Percentiles rank a stretch among this genome's conserved stretches.
phyloP scores from a whole-genome alignment of 805 yeast genomes.

The Candida hispaniensis region DNA sequence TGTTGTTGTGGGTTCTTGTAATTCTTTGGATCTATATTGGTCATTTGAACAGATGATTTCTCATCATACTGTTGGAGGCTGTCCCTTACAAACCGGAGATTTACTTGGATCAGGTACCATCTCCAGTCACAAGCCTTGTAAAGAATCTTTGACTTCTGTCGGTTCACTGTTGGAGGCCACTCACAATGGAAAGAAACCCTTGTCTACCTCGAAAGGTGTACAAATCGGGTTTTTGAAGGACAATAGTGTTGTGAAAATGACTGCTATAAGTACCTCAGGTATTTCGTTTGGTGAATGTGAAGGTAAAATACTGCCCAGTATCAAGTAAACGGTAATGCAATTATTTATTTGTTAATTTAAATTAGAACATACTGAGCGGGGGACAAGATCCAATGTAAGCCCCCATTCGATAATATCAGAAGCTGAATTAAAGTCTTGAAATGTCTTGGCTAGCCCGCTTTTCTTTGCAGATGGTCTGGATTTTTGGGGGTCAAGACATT shows the following conservation, averaged over 20 bases:
- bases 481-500: constrained; percentile 23
- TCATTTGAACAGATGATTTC: constrained; percentile 25
- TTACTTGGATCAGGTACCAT: constrained; percentile 25
- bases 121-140: constrained; percentile 17
- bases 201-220: too few relatives aligned
- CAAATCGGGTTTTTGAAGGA: constrained; percentile 5
- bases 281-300: constrained; percentile 1
- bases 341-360: too few relatives aligned
- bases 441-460: constrained; percentile 16
- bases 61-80: constrained; percentile 24
- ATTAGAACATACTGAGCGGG: too few relatives aligned
- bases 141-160: constrained; percentile 15
- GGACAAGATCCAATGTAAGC: too few relatives aligned
- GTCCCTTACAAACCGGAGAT: constrained; percentile 22
- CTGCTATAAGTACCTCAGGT: constrained; percentile 6
- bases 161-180: constrained; percentile 23
- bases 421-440: constrained; percentile 23
- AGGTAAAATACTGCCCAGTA: constrained; percentile 6
- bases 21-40: constrained; percentile 20
- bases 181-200: constrained; percentile 18
- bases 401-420: constrained; percentile 24
- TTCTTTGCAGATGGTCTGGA: constrained; percentile 20
- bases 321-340: too few relatives aligned
- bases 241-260: constrained; percentile 7
- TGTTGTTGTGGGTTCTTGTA: constrained; percentile 13